phyloP scores from a whole-genome alignment of 2,329 filamentous ascomycete species.

The Aspergillus sp. region DNA sequence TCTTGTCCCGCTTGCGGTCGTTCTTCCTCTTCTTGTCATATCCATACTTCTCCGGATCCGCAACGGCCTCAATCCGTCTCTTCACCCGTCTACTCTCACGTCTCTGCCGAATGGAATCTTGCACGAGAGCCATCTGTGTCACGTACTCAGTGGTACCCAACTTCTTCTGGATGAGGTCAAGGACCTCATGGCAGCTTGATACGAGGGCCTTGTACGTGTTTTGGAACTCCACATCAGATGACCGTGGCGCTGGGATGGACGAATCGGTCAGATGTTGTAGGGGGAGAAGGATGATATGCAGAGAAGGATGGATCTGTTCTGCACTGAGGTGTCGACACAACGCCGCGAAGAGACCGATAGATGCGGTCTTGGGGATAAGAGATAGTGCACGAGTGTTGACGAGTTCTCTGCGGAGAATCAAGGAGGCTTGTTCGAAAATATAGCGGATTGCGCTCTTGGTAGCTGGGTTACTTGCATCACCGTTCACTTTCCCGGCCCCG shows the following conservation, averaged over 20 bases:
- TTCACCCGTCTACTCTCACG: conserved; percentile 71
- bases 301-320: conserved; percentile 51
- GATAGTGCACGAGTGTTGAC: conserved; percentile 53
- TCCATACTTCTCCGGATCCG: conserved; percentile 69
- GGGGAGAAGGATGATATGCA: conserved; percentile 57
- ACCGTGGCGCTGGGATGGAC: conserved; percentile 62
- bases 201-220: conserved; percentile 62
- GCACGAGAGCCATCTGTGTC: conserved; percentile 61
- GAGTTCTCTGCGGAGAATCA: conserved; percentile 68
- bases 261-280: conserved; percentile 80
- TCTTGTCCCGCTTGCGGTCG: conserved; percentile 73
- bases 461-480: neutral
- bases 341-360: conserved; percentile 64
- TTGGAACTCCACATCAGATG: conserved; percentile 61
- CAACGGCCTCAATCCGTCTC: conserved; percentile 79
- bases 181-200: conserved; percentile 63
- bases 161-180: conserved; percentile 76
- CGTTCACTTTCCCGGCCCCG: conserved; percentile 1
- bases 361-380: conserved; percentile 65
- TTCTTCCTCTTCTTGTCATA: conserved; percentile 73
- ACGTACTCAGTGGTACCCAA: conserved; percentile 75
- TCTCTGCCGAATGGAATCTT: conserved; percentile 62
- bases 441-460: conserved; percentile 56
- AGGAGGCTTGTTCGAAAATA: conserved; percentile 69
- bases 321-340: conserved; percentile 56